Evolutionary conservation across 257 asterid genomes (phyloP).

Genomic region (Apocynum venetum): DNA sequence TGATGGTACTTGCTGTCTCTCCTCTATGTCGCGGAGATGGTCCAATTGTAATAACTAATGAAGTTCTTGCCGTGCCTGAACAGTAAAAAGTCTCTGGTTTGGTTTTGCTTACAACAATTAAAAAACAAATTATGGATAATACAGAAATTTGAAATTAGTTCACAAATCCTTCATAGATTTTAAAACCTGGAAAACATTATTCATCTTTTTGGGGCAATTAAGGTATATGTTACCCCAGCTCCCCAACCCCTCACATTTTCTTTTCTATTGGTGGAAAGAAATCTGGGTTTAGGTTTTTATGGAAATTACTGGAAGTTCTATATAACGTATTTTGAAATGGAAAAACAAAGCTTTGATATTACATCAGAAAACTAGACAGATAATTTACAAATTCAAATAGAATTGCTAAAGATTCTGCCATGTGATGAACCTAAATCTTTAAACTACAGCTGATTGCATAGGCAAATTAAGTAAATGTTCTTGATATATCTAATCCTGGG

Average conservation of each 20-base stretch:
- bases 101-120: neutral
- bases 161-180: neutral
- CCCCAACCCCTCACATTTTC: neutral
- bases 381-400: neutral
- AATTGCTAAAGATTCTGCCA: neutral
- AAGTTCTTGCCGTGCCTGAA: slow-evolving; percentile 88
- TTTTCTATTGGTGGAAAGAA: no score
- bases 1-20: slow-evolving; percentile 85
- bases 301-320: no score
- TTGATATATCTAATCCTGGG: neutral
- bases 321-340: neutral
- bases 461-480: neutral
- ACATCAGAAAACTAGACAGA: neutral
- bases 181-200: neutral
- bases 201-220: neutral
- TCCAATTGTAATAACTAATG: slow-evolving; percentile 72
- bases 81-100: slow-evolving; percentile 1
- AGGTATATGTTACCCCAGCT: neutral
- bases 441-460: neutral
- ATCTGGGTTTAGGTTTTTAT: neutral
- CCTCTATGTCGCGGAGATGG: slow-evolving; percentile 90
- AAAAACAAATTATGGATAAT: neutral
- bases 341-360: neutral
- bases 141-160: neutral
- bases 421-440: neutral